Evolutionary conservation across 805 yeast species (phyloP).

Genomic region (Saccharomycopsis oosterbeekiorum): DNA sequence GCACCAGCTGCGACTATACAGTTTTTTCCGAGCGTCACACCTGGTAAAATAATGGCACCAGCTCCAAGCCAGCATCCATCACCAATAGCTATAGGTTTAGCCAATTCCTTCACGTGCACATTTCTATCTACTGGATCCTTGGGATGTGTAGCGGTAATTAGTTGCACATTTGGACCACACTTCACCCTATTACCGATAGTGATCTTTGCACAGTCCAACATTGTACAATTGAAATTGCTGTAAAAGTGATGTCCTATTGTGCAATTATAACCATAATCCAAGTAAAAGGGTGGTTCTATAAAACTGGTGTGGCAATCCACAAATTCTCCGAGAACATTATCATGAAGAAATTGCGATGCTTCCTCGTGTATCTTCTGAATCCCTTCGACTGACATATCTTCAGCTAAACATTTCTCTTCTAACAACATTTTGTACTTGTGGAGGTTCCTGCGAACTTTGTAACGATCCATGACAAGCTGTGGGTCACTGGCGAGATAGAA

Average conservation of each 20-base stretch:
- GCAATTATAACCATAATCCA: slow-evolving; percentile 61
- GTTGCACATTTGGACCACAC: slow-evolving; percentile 53
- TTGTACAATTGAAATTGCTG: slow-evolving; percentile 42
- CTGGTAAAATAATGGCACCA: slow-evolving; percentile 46
- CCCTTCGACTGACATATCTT: not conserved
- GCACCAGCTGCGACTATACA: slow-evolving; percentile 60
- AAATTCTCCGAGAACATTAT: not conserved
- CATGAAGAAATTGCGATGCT: not conserved
- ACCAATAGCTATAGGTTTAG: slow-evolving; percentile 49
- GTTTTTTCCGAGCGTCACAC: slow-evolving; percentile 55
- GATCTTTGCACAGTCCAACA: slow-evolving; percentile 53
- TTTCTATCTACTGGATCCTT: slow-evolving; percentile 37
- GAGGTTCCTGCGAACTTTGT: not conserved
- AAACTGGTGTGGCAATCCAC: slow-evolving; percentile 16
- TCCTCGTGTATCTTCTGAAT: not conserved
- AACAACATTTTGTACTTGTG: not conserved
- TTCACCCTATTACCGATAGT: slow-evolving; percentile 49
- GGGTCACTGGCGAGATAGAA: slow-evolving; percentile 31
- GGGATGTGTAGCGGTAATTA: slow-evolving; percentile 59
- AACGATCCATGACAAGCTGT: slow-evolving; percentile 10
- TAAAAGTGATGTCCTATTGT: slow-evolving; percentile 48
- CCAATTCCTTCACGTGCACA: slow-evolving; percentile 36
- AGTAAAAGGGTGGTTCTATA: slow-evolving; percentile 50
- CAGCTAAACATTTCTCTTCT: not conserved
- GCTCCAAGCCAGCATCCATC: slow-evolving; percentile 64